Base-by-base conservation (phyloP, 2,329 filamentous ascomycete genomes). In the Trichoderma koningiopsis region DNA sequence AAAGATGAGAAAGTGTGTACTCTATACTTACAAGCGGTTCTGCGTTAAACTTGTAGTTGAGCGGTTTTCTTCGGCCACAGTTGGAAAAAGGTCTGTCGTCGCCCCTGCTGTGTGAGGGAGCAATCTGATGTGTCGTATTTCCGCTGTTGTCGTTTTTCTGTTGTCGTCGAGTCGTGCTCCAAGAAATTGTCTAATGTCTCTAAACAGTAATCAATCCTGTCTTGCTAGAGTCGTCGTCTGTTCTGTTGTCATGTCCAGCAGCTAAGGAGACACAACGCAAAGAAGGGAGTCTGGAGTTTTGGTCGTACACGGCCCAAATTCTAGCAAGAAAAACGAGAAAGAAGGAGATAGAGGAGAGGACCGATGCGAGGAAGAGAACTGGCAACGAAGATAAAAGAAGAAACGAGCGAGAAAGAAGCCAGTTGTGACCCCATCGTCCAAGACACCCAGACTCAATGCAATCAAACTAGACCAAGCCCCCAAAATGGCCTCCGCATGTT, bases 111-210 rank as follows among this genome's bases (percentile, higher is more conserved):
- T 5, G 35, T 57, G 49, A 65, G 53, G 52, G 3, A 24, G 49
- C 33, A 40, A 65, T 31, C 27, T 49, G 52, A 65, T 65, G 35
- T 19, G 27, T 65, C 62, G 62, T 47, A 47, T 57, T 49, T 24
- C 47, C n/a, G 8, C 47, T 5, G 24, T 49, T 24, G 47, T 13
- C 47, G 47, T 49, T 5, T 4, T 24, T n/a, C 27, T 43, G 52
- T 7, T n/a, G 57, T 29, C n/a, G 52, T 65, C 62, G 27, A 57
- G 52, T 13, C 24, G 14, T 27, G 27, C 52, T 5, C 33, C 49
- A 33, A 6, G 24, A 5, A 33, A 29, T 6, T 19, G 1, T 33
- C 19, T 24, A 16, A 37, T 43, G 19, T 49, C 35, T 56, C n/a
- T 43, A 8, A 19, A 3, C 40, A 43, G 19, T 43, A 10, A 43